Evolutionary conservation across 805 yeast genomes (phyloP), one percentile per base, ranked within the genome.

Genomic region (Candida berthetii): DNA sequence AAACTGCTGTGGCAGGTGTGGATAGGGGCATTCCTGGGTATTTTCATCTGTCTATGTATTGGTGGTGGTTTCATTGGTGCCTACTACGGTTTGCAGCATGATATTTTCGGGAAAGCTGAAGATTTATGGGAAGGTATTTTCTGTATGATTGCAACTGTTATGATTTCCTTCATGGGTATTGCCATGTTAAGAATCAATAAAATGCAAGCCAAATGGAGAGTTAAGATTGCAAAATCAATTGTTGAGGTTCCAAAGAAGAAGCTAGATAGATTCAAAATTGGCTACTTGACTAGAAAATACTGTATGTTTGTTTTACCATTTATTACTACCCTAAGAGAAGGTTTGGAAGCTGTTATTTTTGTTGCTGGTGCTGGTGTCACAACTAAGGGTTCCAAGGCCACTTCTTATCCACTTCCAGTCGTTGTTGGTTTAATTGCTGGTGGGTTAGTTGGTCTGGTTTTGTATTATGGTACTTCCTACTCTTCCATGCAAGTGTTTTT

Each of bases 101-200:
- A 91, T 74, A 76, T 91, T 49, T 91, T 96, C 85, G 72, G 91
- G 38, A 59, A 62, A 10, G 80, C 96, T 17, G 99, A 91, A 63
- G 97, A 91, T 62, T 64, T 91, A 43, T 91, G 98, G 98, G 99
- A 91, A 74, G 98, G 97, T 70, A 72, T 87, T 43, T 89, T 91
- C 61, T 86, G 95, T 66, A 68, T 91, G 50, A 80, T 91, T 62
- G 99, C 98, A 3, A 78, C 96, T 0, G 68, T 86, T 37, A 78
- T 91, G 78, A 91, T 91, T 58, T 78, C 96, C 11, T 54, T 84
- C 54, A 90, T 91, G 97, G 98, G 99, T 62, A 76, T 91, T 57
- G 96, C 97, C 43, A 86, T 91, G 96, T 76, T 91, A 58, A 80
- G 98, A 66, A 75, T 91, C 64, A 90, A 90, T 72, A 89, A 90